Conservation (phyloP, 768 basidiomycete species). For the Mycena galericulata region DNA sequence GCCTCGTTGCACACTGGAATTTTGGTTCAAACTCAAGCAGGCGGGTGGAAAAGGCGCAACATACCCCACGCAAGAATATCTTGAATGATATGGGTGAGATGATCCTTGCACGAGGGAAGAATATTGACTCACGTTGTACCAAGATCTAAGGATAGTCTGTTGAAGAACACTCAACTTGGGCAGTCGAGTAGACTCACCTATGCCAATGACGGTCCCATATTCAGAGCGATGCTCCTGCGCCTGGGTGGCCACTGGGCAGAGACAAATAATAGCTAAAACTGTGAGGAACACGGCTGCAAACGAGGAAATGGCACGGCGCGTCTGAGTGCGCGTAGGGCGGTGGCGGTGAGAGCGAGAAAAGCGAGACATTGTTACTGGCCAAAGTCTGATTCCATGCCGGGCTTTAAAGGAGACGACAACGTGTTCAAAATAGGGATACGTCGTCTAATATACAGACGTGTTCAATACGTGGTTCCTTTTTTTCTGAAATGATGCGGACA, state of each 20-base stretch:
- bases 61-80: slow-evolving; percentile 77
- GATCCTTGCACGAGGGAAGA: slow-evolving; percentile 7
- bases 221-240: slow-evolving; percentile 65
- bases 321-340: slow-evolving; percentile 39
- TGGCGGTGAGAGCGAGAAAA: slow-evolving; percentile 11
- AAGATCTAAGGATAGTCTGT: slow-evolving; percentile 65
- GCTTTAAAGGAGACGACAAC: slow-evolving; percentile 15
- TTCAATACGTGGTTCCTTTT: slow-evolving; percentile 29
- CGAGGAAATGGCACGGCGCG: slow-evolving; percentile 69
- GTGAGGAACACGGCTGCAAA: slow-evolving; percentile 61
- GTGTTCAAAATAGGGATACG: slow-evolving; percentile 20
- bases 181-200: slow-evolving; percentile 57
- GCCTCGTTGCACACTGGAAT: slow-evolving; percentile 49
- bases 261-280: slow-evolving; percentile 71
- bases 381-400: slow-evolving; percentile 49
- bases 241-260: slow-evolving; percentile 69
- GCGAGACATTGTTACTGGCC: slow-evolving; percentile 57
- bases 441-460: slow-evolving; percentile 19
- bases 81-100: slow-evolving; percentile 39
- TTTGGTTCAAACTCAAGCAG: background rate
- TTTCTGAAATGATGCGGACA: slow-evolving; percentile 4
- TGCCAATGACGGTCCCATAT: slow-evolving; percentile 88
- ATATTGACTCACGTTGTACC: slow-evolving; percentile 72
- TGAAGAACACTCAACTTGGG: background rate
- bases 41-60: background rate